phyloP scores from a whole-genome alignment of 441 rosid genomes.

The Gossypium davidsonii region DNA sequence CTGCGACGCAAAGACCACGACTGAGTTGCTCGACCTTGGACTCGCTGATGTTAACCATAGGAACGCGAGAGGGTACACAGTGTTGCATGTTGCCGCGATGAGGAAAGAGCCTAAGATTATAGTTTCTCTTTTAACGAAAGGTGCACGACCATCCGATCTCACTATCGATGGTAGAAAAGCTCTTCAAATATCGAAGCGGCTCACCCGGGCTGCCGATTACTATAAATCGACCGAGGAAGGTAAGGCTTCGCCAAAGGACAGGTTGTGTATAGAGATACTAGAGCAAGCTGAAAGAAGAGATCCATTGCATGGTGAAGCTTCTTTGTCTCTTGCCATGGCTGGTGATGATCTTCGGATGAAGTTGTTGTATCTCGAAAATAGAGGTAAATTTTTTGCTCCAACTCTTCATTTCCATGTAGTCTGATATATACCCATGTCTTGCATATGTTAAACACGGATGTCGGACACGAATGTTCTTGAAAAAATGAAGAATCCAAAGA shows the following conservation, averaged over 20 bases:
- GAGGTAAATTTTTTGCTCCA: conserved; percentile 42
- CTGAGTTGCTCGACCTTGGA: conserved; percentile 71
- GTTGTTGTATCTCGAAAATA: conserved; percentile 69
- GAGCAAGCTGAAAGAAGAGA: conserved; percentile 63
- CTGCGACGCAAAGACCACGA: conserved; percentile 63
- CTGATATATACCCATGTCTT: neutral
- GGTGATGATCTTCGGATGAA: conserved; percentile 70
- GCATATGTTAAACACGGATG: neutral
- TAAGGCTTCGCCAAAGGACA: conserved; percentile 45
- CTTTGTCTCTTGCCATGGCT: conserved; percentile 54
- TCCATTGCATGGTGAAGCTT: conserved; percentile 51
- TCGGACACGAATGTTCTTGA: neutral
- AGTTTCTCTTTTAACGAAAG: conserved; percentile 64
- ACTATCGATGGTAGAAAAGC: conserved; percentile 72
- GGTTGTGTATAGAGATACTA: conserved; percentile 71
- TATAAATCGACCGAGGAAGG: conserved; percentile 48
- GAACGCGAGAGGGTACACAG: conserved; percentile 63
- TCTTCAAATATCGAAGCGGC: conserved; percentile 54
- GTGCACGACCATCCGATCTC: conserved; percentile 59
- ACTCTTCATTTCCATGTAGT: neutral
- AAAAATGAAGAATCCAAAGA: neutral
- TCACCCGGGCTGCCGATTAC: conserved; percentile 60
- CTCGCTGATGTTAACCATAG: conserved; percentile 60
- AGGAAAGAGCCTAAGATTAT: conserved; percentile 75
- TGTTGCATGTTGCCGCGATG: conserved; percentile 79